These are phyloP conservation scores for Porogramme epimiltina DNA, from an alignment of 1,284 basidiomycete genomes.

Conservation along the genomic window DNA sequence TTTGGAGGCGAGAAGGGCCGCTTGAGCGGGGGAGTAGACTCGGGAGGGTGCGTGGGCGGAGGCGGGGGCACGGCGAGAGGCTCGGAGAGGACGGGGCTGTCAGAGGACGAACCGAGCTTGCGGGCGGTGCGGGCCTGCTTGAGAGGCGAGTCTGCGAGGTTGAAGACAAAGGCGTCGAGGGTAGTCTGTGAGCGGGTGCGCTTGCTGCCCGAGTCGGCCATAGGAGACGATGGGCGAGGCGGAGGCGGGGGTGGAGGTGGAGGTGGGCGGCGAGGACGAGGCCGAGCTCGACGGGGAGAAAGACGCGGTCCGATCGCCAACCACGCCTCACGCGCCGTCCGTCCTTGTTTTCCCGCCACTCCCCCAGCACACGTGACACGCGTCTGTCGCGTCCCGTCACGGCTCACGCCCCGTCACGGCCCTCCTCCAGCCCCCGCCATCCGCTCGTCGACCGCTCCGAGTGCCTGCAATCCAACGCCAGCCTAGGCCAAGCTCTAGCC, in stretches of 20 bases:
- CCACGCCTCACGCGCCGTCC: no score
- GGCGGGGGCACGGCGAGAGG: not conserved
- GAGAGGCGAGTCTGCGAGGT: conserved; percentile 17
- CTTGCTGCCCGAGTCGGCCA: conserved; percentile 7
- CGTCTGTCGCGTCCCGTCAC: no score
- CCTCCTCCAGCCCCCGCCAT: no score
- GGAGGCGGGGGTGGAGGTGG: not conserved
- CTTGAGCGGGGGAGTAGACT: conserved; percentile 13
- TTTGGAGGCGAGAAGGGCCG: conserved; percentile 19
- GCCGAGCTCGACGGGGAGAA: no score
- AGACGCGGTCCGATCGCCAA: no score
- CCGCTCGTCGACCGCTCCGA: no score
- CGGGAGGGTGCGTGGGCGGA: not conserved
- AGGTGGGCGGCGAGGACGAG: no score
- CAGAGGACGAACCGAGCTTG: not conserved
- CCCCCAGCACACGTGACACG: no score
- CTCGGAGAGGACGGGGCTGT: not conserved
- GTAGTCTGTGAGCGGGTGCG: conserved; percentile 22
- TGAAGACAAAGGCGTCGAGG: conserved; percentile 9
- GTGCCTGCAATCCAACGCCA: no score
- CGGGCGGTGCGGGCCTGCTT: conserved; percentile 17
- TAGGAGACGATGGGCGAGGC: not conserved
- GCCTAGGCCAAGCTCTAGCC: no score
- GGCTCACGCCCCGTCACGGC: no score
- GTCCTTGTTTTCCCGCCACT: no score